phyloP scores from a whole-genome alignment of 176 grass and related monocot genomes.

The Aegilops longissima region DNA sequence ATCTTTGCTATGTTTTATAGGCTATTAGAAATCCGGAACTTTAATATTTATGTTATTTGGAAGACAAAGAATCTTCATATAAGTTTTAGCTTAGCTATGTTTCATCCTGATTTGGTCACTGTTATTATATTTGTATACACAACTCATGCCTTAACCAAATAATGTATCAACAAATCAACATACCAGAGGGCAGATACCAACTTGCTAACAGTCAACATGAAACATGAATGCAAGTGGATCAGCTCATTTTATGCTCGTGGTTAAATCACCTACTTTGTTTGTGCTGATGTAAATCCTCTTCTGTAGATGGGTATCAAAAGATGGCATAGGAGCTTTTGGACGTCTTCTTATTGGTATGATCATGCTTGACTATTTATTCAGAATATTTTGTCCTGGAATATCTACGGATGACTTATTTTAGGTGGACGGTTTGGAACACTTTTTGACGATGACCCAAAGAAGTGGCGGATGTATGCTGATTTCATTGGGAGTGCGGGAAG shows the following conservation, averaged over 20 bases:
- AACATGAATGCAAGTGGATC: not conserved
- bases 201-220: not conserved
- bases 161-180: not conserved
- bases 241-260: conserved; percentile 3
- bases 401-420: conserved; percentile 41
- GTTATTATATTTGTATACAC: not conserved
- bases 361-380: not conserved
- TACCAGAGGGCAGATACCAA: not conserved
- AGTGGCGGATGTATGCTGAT: conserved; percentile 99
- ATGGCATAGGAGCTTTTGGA: conserved; percentile 87
- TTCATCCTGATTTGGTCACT: not conserved
- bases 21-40: not conserved
- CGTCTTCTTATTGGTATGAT: conserved; percentile 85
- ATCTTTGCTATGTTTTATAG: not conserved
- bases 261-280: not conserved
- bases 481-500: conserved; percentile 96
- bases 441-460: conserved; percentile 96
- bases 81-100: not conserved
- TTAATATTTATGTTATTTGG: not conserved
- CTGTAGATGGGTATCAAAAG: conserved; percentile 93
- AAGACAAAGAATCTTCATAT: not conserved
- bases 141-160: too few species aligned
- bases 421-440: conserved; percentile 83
- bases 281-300: conserved; percentile 17
- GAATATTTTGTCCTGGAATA: not conserved